Percentiles rank a stretch among this genome's conserved stretches.
Conservation (phyloP, 2,329 filamentous ascomycete species). For the Fusarium vanettenii region DNA sequence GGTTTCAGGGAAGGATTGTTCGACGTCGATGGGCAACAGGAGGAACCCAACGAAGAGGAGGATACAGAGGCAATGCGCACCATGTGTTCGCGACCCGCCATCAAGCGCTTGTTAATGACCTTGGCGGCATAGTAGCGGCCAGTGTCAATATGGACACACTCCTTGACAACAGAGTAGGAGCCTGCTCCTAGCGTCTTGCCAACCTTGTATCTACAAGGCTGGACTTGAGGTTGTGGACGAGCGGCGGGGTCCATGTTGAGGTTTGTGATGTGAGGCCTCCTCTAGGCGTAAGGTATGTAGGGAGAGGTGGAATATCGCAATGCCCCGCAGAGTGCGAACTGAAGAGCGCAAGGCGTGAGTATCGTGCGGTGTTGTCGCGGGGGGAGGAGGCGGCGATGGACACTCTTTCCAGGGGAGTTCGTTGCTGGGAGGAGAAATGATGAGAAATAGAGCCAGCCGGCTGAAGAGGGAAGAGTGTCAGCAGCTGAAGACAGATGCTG, state of each 20-base stretch:
- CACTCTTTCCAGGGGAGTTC: not conserved
- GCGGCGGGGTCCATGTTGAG: slow-evolving; percentile 38
- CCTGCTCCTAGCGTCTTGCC: slow-evolving; percentile 97
- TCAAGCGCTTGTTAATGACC: slow-evolving; percentile 98
- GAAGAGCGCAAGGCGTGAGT: not conserved
- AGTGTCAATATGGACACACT: slow-evolving; percentile 98
- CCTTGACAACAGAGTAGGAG: slow-evolving; percentile 98
- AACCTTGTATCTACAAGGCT: slow-evolving; percentile 98
- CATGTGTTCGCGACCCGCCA: slow-evolving; percentile 99
- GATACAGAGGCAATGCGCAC: slow-evolving; percentile 59
- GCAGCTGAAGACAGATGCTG: slow-evolving; percentile 17
- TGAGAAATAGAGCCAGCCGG: not conserved
- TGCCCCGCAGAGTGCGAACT: slow-evolving; percentile 31
- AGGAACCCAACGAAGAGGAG: not conserved
- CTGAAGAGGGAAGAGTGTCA: slow-evolving; percentile 16
- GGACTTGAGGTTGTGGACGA: slow-evolving; percentile 70
- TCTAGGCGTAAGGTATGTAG: not conserved
- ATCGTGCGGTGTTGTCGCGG: not conserved
- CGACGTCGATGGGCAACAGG: not conserved
- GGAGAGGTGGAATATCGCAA: slow-evolving; percentile 15
- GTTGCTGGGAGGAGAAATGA: not conserved
- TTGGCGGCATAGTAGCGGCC: slow-evolving; percentile 98
- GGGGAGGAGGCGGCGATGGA: not conserved
- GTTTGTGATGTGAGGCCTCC: slow-evolving; percentile 5
- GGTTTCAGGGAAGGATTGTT: not conserved